Percentiles rank a stretch among this genome's conserved stretches.
Evolutionary conservation across 495 filamentous ascomycete species (phyloP).

Genomic region (Staphylotrichum longicolle): DNA sequence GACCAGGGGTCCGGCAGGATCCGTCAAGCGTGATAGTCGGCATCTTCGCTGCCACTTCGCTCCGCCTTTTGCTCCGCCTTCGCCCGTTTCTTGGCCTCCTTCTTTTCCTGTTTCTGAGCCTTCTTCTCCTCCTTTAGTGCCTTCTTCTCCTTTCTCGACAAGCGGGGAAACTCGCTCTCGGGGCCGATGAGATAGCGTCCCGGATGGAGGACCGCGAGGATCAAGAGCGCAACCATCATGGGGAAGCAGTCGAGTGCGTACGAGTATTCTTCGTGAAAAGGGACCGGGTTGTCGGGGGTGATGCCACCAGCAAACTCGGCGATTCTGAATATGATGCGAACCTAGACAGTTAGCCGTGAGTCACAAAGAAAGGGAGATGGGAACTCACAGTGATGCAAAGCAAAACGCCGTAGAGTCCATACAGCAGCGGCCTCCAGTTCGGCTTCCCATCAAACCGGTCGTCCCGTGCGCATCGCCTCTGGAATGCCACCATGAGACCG

Average conservation of each 20-base stretch:
- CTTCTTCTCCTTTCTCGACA: slow-evolving; percentile 39
- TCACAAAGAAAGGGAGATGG: neutral
- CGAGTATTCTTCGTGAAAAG: slow-evolving; percentile 52
- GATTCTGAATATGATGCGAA: slow-evolving; percentile 61
- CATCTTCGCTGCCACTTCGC: no score
- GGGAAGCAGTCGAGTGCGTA: slow-evolving; percentile 58
- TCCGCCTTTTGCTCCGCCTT: no score
- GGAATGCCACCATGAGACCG: slow-evolving; percentile 49
- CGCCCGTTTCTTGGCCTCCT: slow-evolving; percentile 5
- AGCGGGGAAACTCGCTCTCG: slow-evolving; percentile 36
- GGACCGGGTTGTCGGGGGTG: slow-evolving; percentile 40
- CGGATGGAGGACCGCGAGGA: slow-evolving; percentile 53
- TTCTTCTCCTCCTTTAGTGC: slow-evolving; percentile 37
- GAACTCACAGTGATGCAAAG: slow-evolving; percentile 51
- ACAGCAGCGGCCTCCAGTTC: slow-evolving; percentile 48
- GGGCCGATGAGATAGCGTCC: slow-evolving; percentile 51
- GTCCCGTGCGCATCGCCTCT: slow-evolving; percentile 33
- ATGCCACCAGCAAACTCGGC: slow-evolving; percentile 51
- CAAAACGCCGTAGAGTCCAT: slow-evolving; percentile 51
- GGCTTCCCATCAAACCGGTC: slow-evolving; percentile 20
- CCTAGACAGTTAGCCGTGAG: slow-evolving; percentile 23
- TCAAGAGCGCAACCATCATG: slow-evolving; percentile 52
- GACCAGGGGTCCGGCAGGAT: no score
- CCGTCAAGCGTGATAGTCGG: no score
- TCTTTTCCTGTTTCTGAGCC: slow-evolving; percentile 32